These are phyloP conservation scores for Sporisorium reilianum DNA, from an alignment of 1,284 basidiomycete species.

Conservation along the genomic window DNA sequence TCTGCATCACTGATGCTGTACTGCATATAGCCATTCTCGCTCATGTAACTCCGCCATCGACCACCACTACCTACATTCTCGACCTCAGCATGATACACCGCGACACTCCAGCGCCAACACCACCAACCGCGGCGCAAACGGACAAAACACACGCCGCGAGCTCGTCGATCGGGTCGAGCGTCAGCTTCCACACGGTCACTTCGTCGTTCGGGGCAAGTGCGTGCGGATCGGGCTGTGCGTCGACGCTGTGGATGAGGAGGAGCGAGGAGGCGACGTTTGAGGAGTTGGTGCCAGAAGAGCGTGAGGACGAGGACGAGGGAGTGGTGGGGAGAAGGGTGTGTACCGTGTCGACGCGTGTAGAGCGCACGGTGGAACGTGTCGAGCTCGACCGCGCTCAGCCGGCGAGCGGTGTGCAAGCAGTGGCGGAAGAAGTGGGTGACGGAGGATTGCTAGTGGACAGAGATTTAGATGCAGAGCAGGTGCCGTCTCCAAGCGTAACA, in stretches of 20 bases:
- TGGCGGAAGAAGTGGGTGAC: not conserved
- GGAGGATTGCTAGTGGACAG: not conserved
- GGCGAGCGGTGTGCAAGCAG: too few relatives aligned
- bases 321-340: not conserved
- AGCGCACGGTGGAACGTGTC: not conserved
- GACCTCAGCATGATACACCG: not conserved
- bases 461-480: not conserved
- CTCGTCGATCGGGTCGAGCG: constrained; percentile 9
- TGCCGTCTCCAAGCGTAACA: not conserved
- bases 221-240: too few relatives aligned
- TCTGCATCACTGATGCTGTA: too few relatives aligned
- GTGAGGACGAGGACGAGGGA: not conserved
- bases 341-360: not conserved
- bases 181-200: constrained; percentile 11
- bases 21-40: too few relatives aligned
- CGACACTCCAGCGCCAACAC: not conserved
- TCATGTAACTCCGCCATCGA: too few relatives aligned
- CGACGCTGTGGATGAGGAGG: not conserved
- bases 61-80: not conserved
- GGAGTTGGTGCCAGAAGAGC: not conserved
- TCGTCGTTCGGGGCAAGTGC: not conserved
- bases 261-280: not conserved
- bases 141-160: not conserved
- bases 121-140: not conserved
- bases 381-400: not conserved